Conservation (phyloP, 495 filamentous ascomycete genomes). For the Penicillium arizonense region DNA sequence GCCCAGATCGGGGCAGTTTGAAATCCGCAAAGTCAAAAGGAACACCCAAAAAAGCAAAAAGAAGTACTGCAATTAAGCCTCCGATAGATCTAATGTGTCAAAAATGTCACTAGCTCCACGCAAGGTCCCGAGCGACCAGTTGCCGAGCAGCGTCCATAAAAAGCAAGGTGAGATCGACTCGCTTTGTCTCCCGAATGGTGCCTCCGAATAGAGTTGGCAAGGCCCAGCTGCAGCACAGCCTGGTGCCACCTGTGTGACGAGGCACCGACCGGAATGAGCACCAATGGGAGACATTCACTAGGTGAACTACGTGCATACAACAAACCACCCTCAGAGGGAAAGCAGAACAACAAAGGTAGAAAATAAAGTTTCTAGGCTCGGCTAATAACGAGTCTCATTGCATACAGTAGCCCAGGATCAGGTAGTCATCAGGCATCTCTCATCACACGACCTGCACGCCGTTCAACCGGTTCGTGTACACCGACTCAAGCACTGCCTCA, state of each 20-base stretch:
- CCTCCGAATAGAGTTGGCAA: slow-evolving; percentile 3
- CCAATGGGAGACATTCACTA: background rate
- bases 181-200: slow-evolving; percentile 8
- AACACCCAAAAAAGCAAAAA: background rate
- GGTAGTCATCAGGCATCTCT: slow-evolving; percentile 11
- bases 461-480: slow-evolving; percentile 5
- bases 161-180: slow-evolving; percentile 7
- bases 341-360: background rate
- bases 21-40: slow-evolving; percentile 1
- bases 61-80: background rate
- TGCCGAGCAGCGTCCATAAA: slow-evolving; percentile 7
- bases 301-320: background rate
- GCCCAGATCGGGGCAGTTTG: background rate
- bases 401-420: slow-evolving; percentile 4
- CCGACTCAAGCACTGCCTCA: slow-evolving; percentile 11
- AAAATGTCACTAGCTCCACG: slow-evolving; percentile 7
- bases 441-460: slow-evolving; percentile 11
- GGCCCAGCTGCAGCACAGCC: background rate
- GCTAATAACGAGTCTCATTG: slow-evolving; percentile 1
- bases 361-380: slow-evolving; percentile 1
- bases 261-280: background rate
- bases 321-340: background rate
- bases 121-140: slow-evolving; percentile 4
- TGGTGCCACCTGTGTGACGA: slow-evolving; percentile 1
- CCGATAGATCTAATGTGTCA: background rate